Evolutionary conservation across 169 alveolate genomes (phyloP).

Genomic region (Perkinsus olseni): DNA sequence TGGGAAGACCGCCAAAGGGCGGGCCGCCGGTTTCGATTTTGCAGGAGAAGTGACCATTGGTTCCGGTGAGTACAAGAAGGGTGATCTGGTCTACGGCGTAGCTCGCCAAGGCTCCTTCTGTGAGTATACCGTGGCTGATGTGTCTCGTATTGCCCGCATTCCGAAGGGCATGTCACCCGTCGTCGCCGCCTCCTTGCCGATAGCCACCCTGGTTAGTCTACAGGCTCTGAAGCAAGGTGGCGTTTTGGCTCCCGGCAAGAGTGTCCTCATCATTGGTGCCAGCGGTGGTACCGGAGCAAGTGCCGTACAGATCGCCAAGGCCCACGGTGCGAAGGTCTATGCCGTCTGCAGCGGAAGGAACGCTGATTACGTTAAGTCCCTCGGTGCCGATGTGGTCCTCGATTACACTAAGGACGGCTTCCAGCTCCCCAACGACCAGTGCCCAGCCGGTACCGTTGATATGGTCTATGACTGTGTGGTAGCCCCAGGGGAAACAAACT

Average conservation of each 20-base stretch:
- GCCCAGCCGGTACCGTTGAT: background rate
- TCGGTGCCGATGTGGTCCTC: background rate
- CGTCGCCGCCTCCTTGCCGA: background rate
- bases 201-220: background rate
- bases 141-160: background rate
- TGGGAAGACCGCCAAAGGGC: background rate
- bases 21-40: background rate
- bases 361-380: background rate
- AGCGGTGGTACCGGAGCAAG: background rate
- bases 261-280: background rate
- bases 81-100: background rate
- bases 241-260: background rate
- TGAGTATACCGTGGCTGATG: background rate
- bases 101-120: background rate
- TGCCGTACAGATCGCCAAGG: constrained; percentile 1
- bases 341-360: background rate
- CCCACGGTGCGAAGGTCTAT: background rate
- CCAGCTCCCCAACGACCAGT: background rate
- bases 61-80: background rate
- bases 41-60: background rate
- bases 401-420: constrained; percentile 11
- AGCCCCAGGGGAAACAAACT: background rate
- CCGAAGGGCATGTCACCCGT: background rate
- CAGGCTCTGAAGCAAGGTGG: background rate
- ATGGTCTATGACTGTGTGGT: background rate